These are phyloP conservation scores for Lactarius indigo DNA, from an alignment of 768 basidiomycete species.

Conservation along the genomic window DNA sequence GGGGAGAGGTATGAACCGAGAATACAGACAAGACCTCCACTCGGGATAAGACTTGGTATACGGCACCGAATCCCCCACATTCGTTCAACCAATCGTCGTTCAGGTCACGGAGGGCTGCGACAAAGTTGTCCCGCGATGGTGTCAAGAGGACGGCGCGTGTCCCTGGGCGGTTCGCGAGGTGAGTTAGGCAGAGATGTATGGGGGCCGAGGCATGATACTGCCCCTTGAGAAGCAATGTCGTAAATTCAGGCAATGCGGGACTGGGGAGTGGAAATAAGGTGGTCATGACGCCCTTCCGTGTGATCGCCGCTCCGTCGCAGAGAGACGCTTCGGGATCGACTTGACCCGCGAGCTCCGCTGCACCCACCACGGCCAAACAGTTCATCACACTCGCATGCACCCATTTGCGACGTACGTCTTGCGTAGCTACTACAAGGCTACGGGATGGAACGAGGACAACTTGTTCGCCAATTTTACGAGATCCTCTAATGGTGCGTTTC, in stretches of 20 bases:
- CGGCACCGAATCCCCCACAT: conserved; percentile 32
- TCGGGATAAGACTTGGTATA: conserved; percentile 27
- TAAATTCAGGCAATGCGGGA: conserved; percentile 51
- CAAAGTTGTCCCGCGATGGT: conserved; percentile 47
- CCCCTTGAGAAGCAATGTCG: conserved; percentile 60
- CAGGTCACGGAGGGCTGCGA: conserved; percentile 41
- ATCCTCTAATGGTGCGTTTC: conserved; percentile 75
- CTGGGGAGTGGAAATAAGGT: conserved; percentile 40
- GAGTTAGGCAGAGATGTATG: conserved; percentile 60
- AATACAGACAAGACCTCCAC: conserved; percentile 52
- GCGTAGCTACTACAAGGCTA: conserved; percentile 85
- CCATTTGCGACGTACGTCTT: conserved; percentile 87
- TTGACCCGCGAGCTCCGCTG: not conserved
- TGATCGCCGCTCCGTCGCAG: not conserved
- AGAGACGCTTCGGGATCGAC: not conserved
- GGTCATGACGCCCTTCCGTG: conserved; percentile 11
- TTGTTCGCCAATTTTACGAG: conserved; percentile 86
- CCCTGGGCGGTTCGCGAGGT: conserved; percentile 35
- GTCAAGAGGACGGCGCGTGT: conserved; percentile 47
- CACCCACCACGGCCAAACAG: not conserved
- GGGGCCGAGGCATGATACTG: conserved; percentile 65
- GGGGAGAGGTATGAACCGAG: not conserved
- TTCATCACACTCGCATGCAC: conserved; percentile 46
- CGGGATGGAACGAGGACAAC: conserved; percentile 97
- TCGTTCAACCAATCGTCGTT: conserved; percentile 44